Evolutionary conservation across 2,329 filamentous ascomycete genomes (phyloP), one percentile per base, ranked within the genome.

Genomic region (Colletotrichum sojae): DNA sequence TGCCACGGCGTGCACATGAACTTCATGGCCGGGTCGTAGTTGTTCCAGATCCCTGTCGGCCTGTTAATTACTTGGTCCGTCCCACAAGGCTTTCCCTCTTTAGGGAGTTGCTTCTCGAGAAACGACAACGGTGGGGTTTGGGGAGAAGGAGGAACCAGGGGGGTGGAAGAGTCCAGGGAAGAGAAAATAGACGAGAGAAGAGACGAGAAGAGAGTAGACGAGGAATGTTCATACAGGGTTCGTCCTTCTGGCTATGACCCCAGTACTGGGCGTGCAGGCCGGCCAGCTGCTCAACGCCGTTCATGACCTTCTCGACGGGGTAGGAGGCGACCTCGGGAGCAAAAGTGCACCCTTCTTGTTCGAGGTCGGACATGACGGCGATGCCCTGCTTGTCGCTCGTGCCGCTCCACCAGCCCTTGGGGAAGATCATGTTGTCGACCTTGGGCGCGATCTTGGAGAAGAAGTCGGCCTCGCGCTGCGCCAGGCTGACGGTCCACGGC

Each of bases 211-310:
- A 20, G 13, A 36, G 13, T 10, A 16, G 27, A 16, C 36, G 36
- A 31, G 27, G 22, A 18, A 36, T 51, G 15, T 8, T 22, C 55
- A 31, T 53, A 66, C 64, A 75, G 15, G 76, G 78, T 43, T 78
- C 73, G 15, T 78, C 76, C 6, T 76, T 73, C 25, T 76, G 69
- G 39, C 49, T 60, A 13, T 61, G 56, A 22, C 78, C 79, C 79
- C 79, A 83, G 63, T 76, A 81, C 56, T 78, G 74, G 2, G 80
- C 80, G 67, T 83, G 82, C 13, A 83, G 74, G 13, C 76, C 76
- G 0, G 81, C 82, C 18, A 84, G 72, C 73, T 83, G 80, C 63
- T 78, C 76, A 18, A 79, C 79, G 6, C 79, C 80, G 31, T 77
- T 76, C 65, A 78, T 70, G 27, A 80, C 78, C 43, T 75, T 75